Evolutionary conservation across 495 filamentous ascomycete species (phyloP), one percentile per base, ranked within the genome.

Genomic region (Penicillium chermesinum): DNA sequence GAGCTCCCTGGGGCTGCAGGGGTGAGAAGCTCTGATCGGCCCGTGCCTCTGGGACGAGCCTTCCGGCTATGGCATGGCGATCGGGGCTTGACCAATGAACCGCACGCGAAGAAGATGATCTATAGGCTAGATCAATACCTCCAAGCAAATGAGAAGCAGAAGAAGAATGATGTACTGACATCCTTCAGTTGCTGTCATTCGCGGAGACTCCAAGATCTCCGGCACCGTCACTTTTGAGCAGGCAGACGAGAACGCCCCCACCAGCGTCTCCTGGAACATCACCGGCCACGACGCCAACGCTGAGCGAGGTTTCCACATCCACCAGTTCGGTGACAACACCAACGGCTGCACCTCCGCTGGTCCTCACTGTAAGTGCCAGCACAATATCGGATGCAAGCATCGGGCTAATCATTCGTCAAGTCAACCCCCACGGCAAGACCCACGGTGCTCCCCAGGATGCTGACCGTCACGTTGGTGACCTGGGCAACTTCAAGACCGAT

Each of bases 291-390:
- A 96, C 64, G 63, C 91, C 73, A 96, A 94, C 61, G 91, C 93
- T 61, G 81, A 91, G 84, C 89, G 94, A 75, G 93, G 86, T 71
- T 85, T 96, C 79, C 94, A 97, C 79, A 84, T 97, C 63, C 93
- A 97, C 77, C 86, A 93, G 74, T 98, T 95, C 64, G 93, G 94
- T 70, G 93, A 96, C 82, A 97, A 96, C 80, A 96, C 94, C 78
- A 98, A 97, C 73, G 93, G 94, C 69, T 98, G 93, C 84, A 97
- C 93, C 48, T 91, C 86, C 49, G 93, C 93, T 43, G 93, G 93
- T 36, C 90, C 93, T 59, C 93, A 98, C 74, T 97, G 89, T 93
- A 81, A 63, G 86, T n/a, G n/a, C n/a, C n/a, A n/a, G n/a, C n/a
- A n/a, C n/a, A n/a, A n/a, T n/a, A n/a, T n/a, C n/a, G n/a, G n/a